Conservation (phyloP, 2,329 filamentous ascomycete species). For the Clarireedia homoeocarpa region DNA sequence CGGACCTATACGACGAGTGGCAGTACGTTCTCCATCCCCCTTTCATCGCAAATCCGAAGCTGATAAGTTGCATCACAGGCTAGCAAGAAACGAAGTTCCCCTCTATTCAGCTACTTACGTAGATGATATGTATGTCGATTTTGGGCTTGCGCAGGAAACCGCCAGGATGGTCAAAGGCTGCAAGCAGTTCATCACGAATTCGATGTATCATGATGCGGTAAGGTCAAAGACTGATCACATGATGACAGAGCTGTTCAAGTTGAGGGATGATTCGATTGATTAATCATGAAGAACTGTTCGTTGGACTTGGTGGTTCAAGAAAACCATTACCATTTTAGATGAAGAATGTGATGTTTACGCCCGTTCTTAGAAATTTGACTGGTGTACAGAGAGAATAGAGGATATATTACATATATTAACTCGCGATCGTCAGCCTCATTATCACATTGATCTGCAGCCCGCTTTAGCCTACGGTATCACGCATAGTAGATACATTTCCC, state of each 20-base stretch:
- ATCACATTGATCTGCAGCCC: no score
- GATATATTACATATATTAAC: no score
- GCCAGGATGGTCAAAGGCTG: constrained; percentile 66
- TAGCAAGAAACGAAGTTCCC: constrained; percentile 72
- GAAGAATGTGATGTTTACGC: no score
- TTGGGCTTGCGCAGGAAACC: constrained; percentile 63
- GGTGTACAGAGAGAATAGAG: no score
- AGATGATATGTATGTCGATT: constrained; percentile 92
- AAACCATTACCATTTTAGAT: no score
- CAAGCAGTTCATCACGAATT: constrained; percentile 79
- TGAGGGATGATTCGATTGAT: constrained; percentile 63
- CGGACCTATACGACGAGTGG: constrained; percentile 64
- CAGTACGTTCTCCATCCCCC: constrained; percentile 33
- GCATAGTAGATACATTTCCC: no score
- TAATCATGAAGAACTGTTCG: constrained; percentile 23
- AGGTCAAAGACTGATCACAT: constrained; percentile 68
- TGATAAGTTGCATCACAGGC: constrained; percentile 12
- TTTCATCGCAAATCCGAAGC: neutral
- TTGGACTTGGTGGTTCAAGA: neutral
- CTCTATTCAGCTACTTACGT: constrained; percentile 78
- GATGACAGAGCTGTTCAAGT: constrained; percentile 63
- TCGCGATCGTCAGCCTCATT: no score
- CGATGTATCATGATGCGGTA: constrained; percentile 79
- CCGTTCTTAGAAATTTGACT: no score
- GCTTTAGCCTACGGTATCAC: no score